phyloP scores from a whole-genome alignment of 2,329 filamentous ascomycete species.

The Trichoderma pleuroti region DNA sequence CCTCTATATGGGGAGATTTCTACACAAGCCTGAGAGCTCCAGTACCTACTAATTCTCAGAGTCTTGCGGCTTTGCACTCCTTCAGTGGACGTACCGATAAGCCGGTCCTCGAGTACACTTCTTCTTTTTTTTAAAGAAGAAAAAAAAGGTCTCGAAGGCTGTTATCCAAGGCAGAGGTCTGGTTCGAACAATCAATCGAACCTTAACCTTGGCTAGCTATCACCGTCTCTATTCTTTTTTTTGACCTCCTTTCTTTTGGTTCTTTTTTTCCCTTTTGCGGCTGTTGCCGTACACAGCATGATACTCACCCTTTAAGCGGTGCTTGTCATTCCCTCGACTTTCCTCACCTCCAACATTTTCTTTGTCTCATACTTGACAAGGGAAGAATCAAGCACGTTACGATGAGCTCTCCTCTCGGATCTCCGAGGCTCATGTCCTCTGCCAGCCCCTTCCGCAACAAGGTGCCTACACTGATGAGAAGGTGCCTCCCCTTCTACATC shows the following conservation, averaged over 20 bases:
- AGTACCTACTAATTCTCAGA: not conserved
- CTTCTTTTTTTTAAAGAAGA: not conserved
- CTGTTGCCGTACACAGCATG: not conserved
- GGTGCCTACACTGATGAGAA: constrained; percentile 28
- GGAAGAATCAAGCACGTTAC: constrained; percentile 13
- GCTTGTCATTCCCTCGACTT: not conserved
- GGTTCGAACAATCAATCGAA: not conserved
- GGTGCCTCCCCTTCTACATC: constrained; percentile 46
- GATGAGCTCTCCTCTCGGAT: constrained; percentile 35
- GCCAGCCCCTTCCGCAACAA: constrained; percentile 24
- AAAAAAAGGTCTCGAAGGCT: not conserved
- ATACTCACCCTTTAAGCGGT: not conserved
- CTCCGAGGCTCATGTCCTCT: constrained; percentile 37
- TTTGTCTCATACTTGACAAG: not conserved
- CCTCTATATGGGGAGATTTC: not conserved
- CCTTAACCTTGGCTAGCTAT: not conserved
- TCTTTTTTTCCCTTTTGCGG: not conserved
- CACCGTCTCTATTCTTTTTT: not conserved
- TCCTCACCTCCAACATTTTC: not conserved
- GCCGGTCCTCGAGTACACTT: not conserved
- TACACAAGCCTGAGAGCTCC: not conserved
- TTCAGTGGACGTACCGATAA: not conserved
- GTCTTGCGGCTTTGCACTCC: not conserved
- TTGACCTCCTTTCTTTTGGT: not conserved
- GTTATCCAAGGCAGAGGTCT: not conserved